A percentile compares a stretch with the other conserved stretches of the same genome.
Evolutionary conservation across 495 filamentous ascomycete genomes (phyloP).

Genomic region (Podospora australis): DNA sequence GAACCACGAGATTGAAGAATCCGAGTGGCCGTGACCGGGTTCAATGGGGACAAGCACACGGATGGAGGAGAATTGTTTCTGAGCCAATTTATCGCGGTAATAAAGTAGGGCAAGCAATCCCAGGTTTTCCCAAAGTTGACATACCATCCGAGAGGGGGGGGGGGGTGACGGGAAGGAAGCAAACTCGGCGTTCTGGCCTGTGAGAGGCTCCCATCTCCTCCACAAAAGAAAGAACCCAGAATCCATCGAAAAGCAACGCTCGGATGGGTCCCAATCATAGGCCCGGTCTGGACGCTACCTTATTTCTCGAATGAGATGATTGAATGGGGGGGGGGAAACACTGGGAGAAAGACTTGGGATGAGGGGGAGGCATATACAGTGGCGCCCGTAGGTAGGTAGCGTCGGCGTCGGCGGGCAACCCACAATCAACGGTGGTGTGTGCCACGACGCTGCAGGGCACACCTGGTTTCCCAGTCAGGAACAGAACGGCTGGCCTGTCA

Average conservation of each 20-base stretch:
- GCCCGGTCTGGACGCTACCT: constrained; percentile 1
- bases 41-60: neutral
- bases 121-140: neutral
- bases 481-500: constrained; percentile 4
- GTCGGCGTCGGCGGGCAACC: too few species aligned
- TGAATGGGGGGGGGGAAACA: too few species aligned
- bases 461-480: constrained; percentile 8
- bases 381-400: constrained; percentile 2
- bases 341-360: too few species aligned
- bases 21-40: neutral
- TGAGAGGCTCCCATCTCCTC: constrained; percentile 6
- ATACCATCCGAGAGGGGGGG: neutral
- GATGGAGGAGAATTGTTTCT: neutral
- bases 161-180: neutral
- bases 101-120: neutral
- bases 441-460: constrained; percentile 7
- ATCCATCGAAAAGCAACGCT: neutral
- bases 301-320: neutral
- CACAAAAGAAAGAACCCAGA: neutral
- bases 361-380: too few species aligned
- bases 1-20: neutral
- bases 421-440: neutral
- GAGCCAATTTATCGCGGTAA: neutral
- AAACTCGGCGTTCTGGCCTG: too few species aligned
- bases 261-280: neutral